Conservation (phyloP, 306 rosid species). For the Mimosa bimucronata region DNA sequence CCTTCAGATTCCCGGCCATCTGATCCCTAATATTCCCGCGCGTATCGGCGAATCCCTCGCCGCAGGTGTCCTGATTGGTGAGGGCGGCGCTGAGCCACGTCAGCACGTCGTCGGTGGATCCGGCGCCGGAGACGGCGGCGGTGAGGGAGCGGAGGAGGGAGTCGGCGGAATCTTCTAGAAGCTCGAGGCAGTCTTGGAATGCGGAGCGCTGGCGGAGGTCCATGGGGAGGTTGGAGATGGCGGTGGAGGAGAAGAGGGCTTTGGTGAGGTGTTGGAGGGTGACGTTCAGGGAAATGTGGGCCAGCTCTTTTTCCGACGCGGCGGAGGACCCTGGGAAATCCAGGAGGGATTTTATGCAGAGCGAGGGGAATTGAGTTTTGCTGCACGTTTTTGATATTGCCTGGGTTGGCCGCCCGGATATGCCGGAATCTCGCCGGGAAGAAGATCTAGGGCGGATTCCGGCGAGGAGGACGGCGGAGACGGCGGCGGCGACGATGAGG, state of each 20-base stretch:
- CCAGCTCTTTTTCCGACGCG: conserved; percentile 76
- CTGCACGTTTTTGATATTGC: conserved; percentile 80
- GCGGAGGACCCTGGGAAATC: conserved; percentile 66
- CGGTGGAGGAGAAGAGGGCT: conserved; percentile 65
- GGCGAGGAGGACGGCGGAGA: conserved; percentile 52
- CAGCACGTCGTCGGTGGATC: conserved; percentile 54
- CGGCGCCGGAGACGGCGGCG: conserved; percentile 31
- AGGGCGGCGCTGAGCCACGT: conserved; percentile 93
- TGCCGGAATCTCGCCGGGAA: neutral
- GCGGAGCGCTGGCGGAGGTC: conserved; percentile 61
- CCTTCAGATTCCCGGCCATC: conserved; percentile 52
- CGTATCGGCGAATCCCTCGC: conserved; percentile 59
- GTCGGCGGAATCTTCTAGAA: conserved; percentile 77
- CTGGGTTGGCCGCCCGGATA: conserved; percentile 58
- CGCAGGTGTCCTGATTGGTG: conserved; percentile 88
- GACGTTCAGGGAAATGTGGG: conserved; percentile 87
- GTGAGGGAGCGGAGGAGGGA: conserved; percentile 60
- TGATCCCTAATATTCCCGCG: conserved; percentile 54
- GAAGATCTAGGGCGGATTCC: conserved; percentile 26
- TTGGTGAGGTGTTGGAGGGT: conserved; percentile 68
- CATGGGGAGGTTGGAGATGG: conserved; percentile 50
- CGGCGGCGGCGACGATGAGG: conserved; percentile 60
- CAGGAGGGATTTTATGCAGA: conserved; percentile 69
- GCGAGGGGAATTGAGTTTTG: conserved; percentile 59
- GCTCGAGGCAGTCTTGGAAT: conserved; percentile 80